Percentiles rank a stretch among this genome's conserved stretches.
Conservation (phyloP, 2,329 filamentous ascomycete genomes). For the Claviceps maximensis region DNA sequence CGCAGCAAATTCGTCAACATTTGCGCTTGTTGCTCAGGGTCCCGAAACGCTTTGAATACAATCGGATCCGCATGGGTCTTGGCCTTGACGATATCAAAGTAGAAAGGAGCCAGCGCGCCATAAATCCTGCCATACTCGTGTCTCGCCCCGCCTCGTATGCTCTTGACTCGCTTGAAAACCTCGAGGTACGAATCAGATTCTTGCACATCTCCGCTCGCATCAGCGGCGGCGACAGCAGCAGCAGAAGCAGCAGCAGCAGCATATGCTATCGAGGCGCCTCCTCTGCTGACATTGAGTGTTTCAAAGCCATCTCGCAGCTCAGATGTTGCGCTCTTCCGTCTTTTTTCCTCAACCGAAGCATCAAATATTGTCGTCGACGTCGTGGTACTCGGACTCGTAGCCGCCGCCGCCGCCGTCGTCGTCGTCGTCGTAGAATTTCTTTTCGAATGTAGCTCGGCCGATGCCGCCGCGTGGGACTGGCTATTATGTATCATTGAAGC, state of each 20-base stretch:
- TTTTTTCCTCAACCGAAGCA: slow-evolving; percentile 52
- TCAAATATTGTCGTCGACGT: slow-evolving; percentile 54
- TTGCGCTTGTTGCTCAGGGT: slow-evolving; percentile 80
- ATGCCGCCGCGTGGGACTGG: slow-evolving; percentile 9
- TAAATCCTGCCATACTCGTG: slow-evolving; percentile 88
- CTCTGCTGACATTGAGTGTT: slow-evolving; percentile 46
- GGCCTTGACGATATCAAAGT: slow-evolving; percentile 63
- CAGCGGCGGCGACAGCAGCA: no score
- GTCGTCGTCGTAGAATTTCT: slow-evolving; percentile 14
- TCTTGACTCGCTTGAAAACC: slow-evolving; percentile 58
- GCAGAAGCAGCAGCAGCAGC: slow-evolving; percentile 8
- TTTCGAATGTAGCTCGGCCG: slow-evolving; percentile 6
- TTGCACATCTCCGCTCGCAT: slow-evolving; percentile 31
- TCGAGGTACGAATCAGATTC: slow-evolving; percentile 54
- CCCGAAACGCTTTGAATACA: slow-evolving; percentile 74
- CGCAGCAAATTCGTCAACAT: slow-evolving; percentile 70
- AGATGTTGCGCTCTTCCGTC: slow-evolving; percentile 26
- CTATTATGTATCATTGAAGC: slow-evolving; percentile 10
- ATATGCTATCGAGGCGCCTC: background rate
- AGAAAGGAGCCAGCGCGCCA: slow-evolving; percentile 76
- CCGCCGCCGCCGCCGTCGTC: background rate
- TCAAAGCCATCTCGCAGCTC: slow-evolving; percentile 59
- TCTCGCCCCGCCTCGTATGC: slow-evolving; percentile 70
- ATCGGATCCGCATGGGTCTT: slow-evolving; percentile 66
- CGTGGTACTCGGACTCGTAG: no score